Base-by-base conservation (phyloP, 192 early-diverging fungal species). In the Podochytrium sp. region DNA sequence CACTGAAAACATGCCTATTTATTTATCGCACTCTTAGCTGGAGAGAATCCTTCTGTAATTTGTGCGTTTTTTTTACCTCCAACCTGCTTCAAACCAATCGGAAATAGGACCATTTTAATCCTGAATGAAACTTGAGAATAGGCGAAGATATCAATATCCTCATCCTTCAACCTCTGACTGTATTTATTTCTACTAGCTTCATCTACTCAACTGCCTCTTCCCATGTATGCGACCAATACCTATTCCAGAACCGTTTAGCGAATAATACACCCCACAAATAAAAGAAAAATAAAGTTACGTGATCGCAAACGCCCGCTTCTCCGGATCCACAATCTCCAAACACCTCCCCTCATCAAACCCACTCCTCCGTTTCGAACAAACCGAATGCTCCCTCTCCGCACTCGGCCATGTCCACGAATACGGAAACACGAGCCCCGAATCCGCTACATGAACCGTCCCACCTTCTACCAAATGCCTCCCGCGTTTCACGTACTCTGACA, bases 321-420 rank as follows among this genome's bases (percentile, higher is more conserved):
- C 27, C 6, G 66, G 66, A 35, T 69, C 66, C 49, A 69, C 66
- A 1, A 40, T 29, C 7, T 69, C 52, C 43, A 69, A 35, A 55
- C 66, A 69, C 25, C 51, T 20, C 4, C 27, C 55, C 32, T 2
- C 25, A 52, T 69, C 55, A 2, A 69, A 41, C n/a, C 30, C 1
- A 6, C 7, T 35, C 16, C 37, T 41, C 34, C 47, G 66, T 34
- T 30, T 56, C 2, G 66, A 34, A 37, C 32, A 55, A 18, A 34
- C 32, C 10, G 66, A 20, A 51, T 65, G 39, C 42, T 56, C 53
- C 27, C 10, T 41, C 51, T 52, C 66, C 25, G 25, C 29, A 12
- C 50, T 30, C 12, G 66, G 20, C 33, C 27, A n/a, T 25, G 52
- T 25, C 66, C 66, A 69, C 18, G 66, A 69, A 69, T 41, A 69